These are phyloP conservation scores for Xylaria sp. DNA, from an alignment of 2,329 filamentous ascomycete genomes.

Conservation along the genomic window DNA sequence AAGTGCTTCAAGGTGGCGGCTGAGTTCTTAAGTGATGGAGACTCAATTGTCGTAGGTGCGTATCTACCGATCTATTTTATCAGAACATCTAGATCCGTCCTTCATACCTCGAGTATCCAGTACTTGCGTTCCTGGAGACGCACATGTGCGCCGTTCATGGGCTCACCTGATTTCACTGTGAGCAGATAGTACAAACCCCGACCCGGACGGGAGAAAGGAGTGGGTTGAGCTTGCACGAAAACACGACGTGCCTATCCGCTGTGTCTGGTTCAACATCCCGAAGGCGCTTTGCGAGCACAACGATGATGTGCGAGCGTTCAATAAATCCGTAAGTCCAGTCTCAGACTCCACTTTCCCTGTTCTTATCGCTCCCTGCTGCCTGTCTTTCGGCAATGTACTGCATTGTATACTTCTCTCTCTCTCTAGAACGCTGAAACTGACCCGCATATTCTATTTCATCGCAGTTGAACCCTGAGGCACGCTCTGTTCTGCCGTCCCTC, in stretches of 20 bases:
- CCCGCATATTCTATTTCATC: background rate
- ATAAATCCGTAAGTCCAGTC: conserved; percentile 51
- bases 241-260: conserved; percentile 79
- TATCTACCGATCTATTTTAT: background rate
- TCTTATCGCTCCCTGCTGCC: background rate
- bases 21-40: conserved; percentile 70
- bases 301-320: conserved; percentile 80
- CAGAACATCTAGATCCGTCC: background rate
- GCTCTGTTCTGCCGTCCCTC: conserved; percentile 76
- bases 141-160: background rate
- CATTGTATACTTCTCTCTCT: background rate
- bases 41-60: conserved; percentile 80
- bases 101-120: background rate
- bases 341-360: background rate
- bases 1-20: conserved; percentile 78
- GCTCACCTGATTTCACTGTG: background rate
- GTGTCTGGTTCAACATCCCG: conserved; percentile 83
- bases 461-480: conserved; percentile 85
- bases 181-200: conserved; percentile 94
- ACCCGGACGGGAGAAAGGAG: conserved; percentile 76
- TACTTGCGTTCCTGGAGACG: background rate
- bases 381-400: conserved; percentile 13
- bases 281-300: conserved; percentile 83
- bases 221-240: conserved; percentile 82
- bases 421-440: background rate